Base-by-base conservation (phyloP, 352 stramenopile species). In the Hyaloperonospora brassicae region DNA sequence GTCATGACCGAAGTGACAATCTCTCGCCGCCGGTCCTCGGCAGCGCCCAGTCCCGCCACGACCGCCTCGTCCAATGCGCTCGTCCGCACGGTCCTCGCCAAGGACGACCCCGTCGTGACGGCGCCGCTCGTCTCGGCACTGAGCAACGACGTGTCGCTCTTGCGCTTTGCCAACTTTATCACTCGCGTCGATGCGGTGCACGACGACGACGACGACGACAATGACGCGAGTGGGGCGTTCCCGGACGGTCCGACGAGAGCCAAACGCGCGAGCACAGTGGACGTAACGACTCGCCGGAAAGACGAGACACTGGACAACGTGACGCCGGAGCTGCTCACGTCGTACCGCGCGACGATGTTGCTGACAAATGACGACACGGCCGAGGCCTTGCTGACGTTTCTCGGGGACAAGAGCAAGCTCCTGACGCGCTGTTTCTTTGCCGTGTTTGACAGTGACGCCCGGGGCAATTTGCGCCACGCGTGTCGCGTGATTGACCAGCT, bases 401-500 rank as follows among this genome's bases (percentile, higher is more conserved):
- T 96, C 8, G 64, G 64, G 31, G 79, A 84, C 62, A 93, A 93
- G 59, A 83, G 68, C 61, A 75, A 82, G 44, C 54, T 93, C 27
- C 67, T 96, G 2, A 80, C 82, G 31, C 76, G 73, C 47, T 86
- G 80, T 55, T 60, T 96, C 27, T 94, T 96, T 62, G 62, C 71
- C 35, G 79, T 88, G 9, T 91, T 93, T 61, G 68, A 91, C 49
- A 47, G 60, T 1, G 72, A 88, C 48, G 62, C 85, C 9, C 57
- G 61, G 8, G 87, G 86, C 22, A 89, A 91, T 50, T 65, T 96
- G 57, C 84, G 84, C 40, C 87, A 96, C 61, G 86, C 73, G 27
- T 96, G 87, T 57, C 76, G 87, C 21, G 76, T 96, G 25, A 72
- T 96, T 41, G 87, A 96, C 60, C 74, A 89, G 43, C 44, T 96